phyloP scores from a whole-genome alignment of 495 filamentous ascomycete genomes.

The Neurospora pannonica region DNA sequence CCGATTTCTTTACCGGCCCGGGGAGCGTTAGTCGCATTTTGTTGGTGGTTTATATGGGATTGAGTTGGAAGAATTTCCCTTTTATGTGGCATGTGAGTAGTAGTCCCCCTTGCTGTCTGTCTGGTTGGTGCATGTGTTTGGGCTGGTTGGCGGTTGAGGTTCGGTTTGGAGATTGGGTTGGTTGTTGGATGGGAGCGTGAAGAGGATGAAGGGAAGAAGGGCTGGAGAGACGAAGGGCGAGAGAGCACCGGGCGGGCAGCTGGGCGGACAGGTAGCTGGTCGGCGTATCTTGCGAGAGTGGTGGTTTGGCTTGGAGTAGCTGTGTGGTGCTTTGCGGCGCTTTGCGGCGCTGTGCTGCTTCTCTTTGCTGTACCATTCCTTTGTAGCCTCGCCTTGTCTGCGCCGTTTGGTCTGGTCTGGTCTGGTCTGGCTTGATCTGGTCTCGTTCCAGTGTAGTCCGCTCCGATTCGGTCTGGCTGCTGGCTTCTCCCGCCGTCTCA shows the following conservation, averaged over 20 bases:
- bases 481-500: background rate
- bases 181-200: background rate
- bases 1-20: slow-evolving; percentile 40
- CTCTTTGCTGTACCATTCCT: background rate
- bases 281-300: background rate
- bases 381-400: background rate
- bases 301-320: background rate
- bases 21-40: slow-evolving; percentile 39
- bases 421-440: background rate
- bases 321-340: background rate
- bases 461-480: background rate
- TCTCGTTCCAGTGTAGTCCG: too few species aligned
- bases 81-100: slow-evolving; percentile 63
- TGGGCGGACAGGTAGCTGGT: background rate
- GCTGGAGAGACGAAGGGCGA: background rate
- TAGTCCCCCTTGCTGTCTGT: background rate
- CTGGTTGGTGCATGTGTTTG: background rate
- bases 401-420: background rate
- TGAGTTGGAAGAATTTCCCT: slow-evolving; percentile 66
- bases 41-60: slow-evolving; percentile 41
- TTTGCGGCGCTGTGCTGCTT: background rate
- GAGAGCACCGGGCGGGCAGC: background rate
- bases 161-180: background rate
- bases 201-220: too few species aligned
- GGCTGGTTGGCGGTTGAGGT: too few species aligned